Evolutionary conservation across 306 rosid species (phyloP).

Genomic region (Morella rubra): DNA sequence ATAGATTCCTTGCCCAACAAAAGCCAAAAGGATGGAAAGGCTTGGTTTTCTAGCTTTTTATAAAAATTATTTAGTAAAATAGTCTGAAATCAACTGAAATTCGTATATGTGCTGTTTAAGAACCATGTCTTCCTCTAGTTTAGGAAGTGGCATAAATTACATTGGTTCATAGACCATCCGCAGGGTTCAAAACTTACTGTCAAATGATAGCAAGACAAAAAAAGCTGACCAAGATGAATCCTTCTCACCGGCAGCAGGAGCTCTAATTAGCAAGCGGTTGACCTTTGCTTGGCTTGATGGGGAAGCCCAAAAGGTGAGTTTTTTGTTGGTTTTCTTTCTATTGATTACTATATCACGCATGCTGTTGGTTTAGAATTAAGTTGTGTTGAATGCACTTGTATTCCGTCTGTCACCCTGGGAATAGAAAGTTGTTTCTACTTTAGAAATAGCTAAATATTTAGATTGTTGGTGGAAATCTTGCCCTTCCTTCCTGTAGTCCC

Average conservation of each 20-base stretch:
- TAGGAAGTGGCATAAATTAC: slow-evolving; percentile 41
- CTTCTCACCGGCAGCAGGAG: slow-evolving; percentile 55
- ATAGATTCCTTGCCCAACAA: neutral
- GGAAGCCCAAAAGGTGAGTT: slow-evolving; percentile 72
- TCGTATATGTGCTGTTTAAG: slow-evolving; percentile 5
- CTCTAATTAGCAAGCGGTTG: slow-evolving; percentile 56
- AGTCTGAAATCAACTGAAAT: neutral
- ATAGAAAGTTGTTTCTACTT: too few relatives aligned
- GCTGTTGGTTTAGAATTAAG: slow-evolving; percentile 15
- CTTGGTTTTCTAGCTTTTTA: neutral
- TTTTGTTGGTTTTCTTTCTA: neutral
- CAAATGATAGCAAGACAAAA: slow-evolving; percentile 40
- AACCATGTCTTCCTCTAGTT: slow-evolving; percentile 21
- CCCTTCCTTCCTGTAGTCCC: neutral
- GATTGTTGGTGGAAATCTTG: neutral
- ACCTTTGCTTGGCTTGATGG: slow-evolving; percentile 97
- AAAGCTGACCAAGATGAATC: slow-evolving; percentile 46
- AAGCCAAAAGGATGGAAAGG: neutral
- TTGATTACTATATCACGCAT: slow-evolving; percentile 8
- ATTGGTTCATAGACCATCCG: slow-evolving; percentile 61
- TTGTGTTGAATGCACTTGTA: slow-evolving; percentile 10
- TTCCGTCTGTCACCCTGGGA: neutral
- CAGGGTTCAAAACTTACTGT: slow-evolving; percentile 73
- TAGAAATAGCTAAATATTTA: too few relatives aligned
- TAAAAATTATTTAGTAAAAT: neutral